A percentile compares a stretch with the other conserved stretches of the same genome.
phyloP scores from a whole-genome alignment of 2,329 filamentous ascomycete genomes.

The Hypoxylon sp. region DNA sequence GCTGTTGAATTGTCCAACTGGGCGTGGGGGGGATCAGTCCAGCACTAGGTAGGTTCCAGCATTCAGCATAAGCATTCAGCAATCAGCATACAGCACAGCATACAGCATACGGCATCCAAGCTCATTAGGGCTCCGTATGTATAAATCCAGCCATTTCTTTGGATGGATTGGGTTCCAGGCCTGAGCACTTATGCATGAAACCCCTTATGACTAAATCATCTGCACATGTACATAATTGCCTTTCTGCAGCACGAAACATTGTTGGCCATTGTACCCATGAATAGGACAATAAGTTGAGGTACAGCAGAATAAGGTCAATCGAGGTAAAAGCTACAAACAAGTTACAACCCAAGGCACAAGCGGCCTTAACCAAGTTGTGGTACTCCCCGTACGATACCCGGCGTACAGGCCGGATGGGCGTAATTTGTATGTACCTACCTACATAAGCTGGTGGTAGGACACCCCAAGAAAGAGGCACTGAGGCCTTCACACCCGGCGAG shows the following conservation, averaged over 20 bases:
- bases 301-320: not conserved
- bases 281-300: not conserved
- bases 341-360: not conserved
- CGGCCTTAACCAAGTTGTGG: not conserved
- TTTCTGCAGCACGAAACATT: not conserved
- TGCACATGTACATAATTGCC: conserved; percentile 2
- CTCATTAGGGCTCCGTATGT: not conserved
- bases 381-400: not conserved
- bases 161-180: conserved; percentile 3
- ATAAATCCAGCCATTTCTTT: not conserved
- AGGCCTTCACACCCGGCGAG: not conserved
- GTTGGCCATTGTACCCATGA: not conserved
- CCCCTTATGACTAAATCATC: conserved; percentile 15
- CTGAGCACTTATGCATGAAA: conserved; percentile 4
- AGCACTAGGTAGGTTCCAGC: too few relatives aligned
- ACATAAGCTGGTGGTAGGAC: too few relatives aligned
- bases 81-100: too few relatives aligned
- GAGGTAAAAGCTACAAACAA: not conserved
- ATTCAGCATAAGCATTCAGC: too few relatives aligned
- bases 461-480: not conserved
- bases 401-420: not conserved
- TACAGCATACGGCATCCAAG: not conserved
- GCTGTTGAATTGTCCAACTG: not conserved
- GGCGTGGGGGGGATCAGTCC: not conserved
- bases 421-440: too few relatives aligned